A percentile compares a stretch with the other conserved stretches of the same genome.
Evolutionary conservation across 208 protist genomes (phyloP).

Genomic region (Vickermania ingenoplastis): DNA sequence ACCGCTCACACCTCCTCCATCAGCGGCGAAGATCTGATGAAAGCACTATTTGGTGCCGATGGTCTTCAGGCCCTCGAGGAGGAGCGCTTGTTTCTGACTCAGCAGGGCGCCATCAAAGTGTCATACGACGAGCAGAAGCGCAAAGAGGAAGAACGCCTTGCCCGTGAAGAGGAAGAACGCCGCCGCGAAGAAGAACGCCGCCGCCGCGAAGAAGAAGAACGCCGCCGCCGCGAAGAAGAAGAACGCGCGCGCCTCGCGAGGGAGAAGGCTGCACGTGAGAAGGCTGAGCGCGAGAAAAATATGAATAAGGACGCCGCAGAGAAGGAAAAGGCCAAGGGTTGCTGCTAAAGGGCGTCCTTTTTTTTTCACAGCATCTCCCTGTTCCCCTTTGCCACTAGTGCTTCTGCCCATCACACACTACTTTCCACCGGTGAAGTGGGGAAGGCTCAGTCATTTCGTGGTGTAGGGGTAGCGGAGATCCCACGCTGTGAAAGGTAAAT

Average conservation of each 20-base stretch:
- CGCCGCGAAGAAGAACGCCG: constrained; percentile 1
- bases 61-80: constrained; percentile 33
- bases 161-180: constrained; percentile 10
- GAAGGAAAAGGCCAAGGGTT: constrained; percentile 44
- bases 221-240: constrained; percentile 1
- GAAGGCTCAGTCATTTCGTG: no score
- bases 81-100: constrained; percentile 30
- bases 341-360: constrained; percentile 21
- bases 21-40: constrained; percentile 60
- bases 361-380: no score
- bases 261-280: constrained; percentile 3
- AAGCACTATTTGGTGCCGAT: constrained; percentile 58
- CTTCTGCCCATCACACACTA: no score
- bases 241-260: neutral
- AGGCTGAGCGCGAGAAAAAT: constrained; percentile 3
- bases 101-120: neutral
- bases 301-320: constrained; percentile 5
- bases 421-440: no score
- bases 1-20: constrained; percentile 60
- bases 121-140: constrained; percentile 5
- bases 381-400: neutral
- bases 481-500: no score
- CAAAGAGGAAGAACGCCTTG: constrained; percentile 16
- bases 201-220: constrained; percentile 12
- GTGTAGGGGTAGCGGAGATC: no score